phyloP scores from a whole-genome alignment of 2,329 filamentous ascomycete species.

The Simplicillium sp. region DNA sequence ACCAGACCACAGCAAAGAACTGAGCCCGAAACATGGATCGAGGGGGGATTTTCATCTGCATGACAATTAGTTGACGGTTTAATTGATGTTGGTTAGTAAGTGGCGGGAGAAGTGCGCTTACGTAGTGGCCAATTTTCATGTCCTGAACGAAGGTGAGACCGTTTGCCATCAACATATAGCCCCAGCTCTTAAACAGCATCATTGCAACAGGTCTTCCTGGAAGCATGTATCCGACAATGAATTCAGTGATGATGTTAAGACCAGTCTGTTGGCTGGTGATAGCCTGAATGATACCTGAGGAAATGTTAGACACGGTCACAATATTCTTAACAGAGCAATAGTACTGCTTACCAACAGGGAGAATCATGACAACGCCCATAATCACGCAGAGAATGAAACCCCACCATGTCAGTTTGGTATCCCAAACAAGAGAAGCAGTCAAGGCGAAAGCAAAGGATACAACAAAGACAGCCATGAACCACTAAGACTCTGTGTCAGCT shows the following conservation, averaged over 20 bases:
- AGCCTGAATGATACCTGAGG: conserved; percentile 17
- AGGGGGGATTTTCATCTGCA: conserved; percentile 33
- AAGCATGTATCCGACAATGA: conserved; percentile 28
- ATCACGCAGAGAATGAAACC: conserved; percentile 27
- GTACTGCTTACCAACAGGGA: conserved; percentile 25
- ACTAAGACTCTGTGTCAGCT: conserved; percentile 13
- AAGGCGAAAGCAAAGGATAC: conserved; percentile 37
- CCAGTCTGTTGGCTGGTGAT: conserved; percentile 28
- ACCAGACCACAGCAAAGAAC: conserved; percentile 19
- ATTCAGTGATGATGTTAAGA: conserved; percentile 28
- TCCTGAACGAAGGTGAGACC: conserved; percentile 27
- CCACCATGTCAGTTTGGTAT: conserved; percentile 34
- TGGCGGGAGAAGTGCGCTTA: too few species aligned
- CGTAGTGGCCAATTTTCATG: conserved; percentile 31
- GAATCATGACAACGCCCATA: conserved; percentile 29
- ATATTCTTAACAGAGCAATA: too few species aligned
- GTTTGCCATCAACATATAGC: conserved; percentile 26
- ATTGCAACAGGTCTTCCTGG: conserved; percentile 25
- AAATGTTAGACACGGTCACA: too few species aligned
- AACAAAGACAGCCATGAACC: conserved; percentile 38
- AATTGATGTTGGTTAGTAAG: too few species aligned
- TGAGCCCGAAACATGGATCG: conserved; percentile 32
- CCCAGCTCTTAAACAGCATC: conserved; percentile 27
- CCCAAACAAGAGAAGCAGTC: conserved; percentile 22
- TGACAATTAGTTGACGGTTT: too few species aligned